Conservation (phyloP, 352 stramenopile genomes). For the Phytophthora pistaciae region DNA sequence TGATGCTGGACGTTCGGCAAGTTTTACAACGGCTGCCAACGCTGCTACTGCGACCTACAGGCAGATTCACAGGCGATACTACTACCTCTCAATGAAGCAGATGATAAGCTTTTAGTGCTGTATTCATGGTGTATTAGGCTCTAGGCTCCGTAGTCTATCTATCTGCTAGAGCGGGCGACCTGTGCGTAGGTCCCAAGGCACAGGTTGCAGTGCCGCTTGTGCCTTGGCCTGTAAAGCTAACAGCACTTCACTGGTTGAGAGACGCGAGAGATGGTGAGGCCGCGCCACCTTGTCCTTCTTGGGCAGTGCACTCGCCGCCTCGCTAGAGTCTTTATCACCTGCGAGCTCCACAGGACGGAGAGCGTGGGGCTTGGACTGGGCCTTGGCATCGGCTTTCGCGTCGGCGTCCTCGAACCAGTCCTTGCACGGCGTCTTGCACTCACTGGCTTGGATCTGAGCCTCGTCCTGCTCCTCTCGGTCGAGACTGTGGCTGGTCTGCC, state of each 20-base stretch:
- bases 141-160: background rate
- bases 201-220: conserved; percentile 11
- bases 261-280: conserved; percentile 37
- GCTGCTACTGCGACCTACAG: conserved; percentile 55
- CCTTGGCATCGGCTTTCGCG: conserved; percentile 18
- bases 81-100: conserved; percentile 4
- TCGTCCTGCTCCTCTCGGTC: conserved; percentile 55
- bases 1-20: conserved; percentile 55
- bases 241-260: conserved; percentile 17
- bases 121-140: conserved; percentile 4
- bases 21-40: conserved; percentile 55
- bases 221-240: conserved; percentile 26
- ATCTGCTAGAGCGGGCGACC: conserved; percentile 42
- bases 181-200: conserved; percentile 55
- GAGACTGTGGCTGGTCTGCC: conserved; percentile 66
- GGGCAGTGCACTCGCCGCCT: background rate
- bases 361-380: conserved; percentile 23
- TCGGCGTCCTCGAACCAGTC: conserved; percentile 52
- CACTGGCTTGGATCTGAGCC: conserved; percentile 36
- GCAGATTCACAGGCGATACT: conserved; percentile 26
- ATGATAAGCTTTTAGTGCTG: background rate
- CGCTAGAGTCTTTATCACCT: conserved; percentile 16
- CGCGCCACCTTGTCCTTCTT: conserved; percentile 44
- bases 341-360: conserved; percentile 26
- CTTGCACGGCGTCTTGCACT: conserved; percentile 37